Base-by-base conservation (phyloP, 768 basidiomycete genomes). In the Boletellus emodensis region DNA sequence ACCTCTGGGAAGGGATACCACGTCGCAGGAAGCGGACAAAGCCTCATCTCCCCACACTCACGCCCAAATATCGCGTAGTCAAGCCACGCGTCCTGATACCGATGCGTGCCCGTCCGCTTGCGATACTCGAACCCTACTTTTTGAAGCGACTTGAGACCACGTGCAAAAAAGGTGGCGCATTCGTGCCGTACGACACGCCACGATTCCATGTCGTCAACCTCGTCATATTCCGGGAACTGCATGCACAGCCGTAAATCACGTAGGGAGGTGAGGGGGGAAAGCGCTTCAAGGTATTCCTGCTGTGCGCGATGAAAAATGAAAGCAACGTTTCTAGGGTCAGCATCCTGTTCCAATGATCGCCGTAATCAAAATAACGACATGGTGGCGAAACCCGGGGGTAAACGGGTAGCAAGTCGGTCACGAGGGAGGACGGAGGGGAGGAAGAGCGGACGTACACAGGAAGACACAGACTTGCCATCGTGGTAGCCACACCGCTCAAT, bases 401-500 rank as follows among this genome's bases (percentile, higher is more conserved):
- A 53, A 50, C 44, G 51, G 52, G 55, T 36, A 49, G 43, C 26
- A 40, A 24, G 37, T 53, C 37, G 53, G 53, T 36, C 47, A 42
- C 32, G 46, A 51, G 44, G 46, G 48, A 53, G 45, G 44, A 49
- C 14, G 40, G 32, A 42, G 44, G 40, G 54, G 57, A 51, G 38
- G 30, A 55, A 59, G 49, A 44, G 58, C 34, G 63, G 52, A 68
- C 68, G 53, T 62, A 69, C 68, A 66, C 51, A 63, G 44, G 62
- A 63, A 57, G 66, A 67, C 48, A 68, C 57, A 12, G 70, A 64
- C 57, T 70, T 71, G 40, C 68, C 68, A 54, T 69, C 68, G 53
- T 69, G 68, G 61, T 69, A 69, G 4, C 68, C 68, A 48, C 68
- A 69, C 41, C 66, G 62, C 48, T 69, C 68, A 6, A 69, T 70